Evolutionary conservation across 139 green algal species (phyloP).

Genomic region (Deuterostichococcus epilithicus): DNA sequence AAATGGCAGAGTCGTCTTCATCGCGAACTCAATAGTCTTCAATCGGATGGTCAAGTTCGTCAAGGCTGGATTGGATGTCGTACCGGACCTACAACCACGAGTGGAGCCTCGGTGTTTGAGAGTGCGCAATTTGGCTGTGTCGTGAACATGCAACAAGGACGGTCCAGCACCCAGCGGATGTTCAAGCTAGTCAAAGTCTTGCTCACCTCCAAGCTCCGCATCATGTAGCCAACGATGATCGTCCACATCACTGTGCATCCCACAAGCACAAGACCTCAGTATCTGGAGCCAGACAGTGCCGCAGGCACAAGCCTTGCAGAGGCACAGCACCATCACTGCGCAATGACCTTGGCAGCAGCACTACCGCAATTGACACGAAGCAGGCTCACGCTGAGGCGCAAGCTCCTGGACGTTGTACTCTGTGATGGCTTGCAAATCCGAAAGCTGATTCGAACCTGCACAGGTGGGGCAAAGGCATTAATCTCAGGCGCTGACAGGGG

Average conservation of each 20-base stretch:
- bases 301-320: background rate
- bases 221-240: constrained; percentile 67
- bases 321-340: background rate
- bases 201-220: constrained; percentile 64
- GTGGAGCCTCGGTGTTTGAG: too few relatives aligned
- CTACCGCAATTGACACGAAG: background rate
- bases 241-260: constrained; percentile 76
- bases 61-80: too few relatives aligned
- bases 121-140: too few relatives aligned
- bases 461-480: background rate
- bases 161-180: too few relatives aligned
- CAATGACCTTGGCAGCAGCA: background rate
- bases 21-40: too few relatives aligned
- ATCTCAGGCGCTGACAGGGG: background rate
- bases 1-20: too few relatives aligned
- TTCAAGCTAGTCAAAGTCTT: background rate
- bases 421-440: background rate
- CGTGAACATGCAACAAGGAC: too few relatives aligned
- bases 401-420: background rate
- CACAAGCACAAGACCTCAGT: constrained; percentile 24
- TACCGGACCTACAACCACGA: too few relatives aligned
- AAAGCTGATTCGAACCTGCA: background rate
- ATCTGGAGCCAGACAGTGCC: background rate
- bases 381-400: background rate
- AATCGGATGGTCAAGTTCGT: too few relatives aligned